phyloP scores from a whole-genome alignment of 371 early-diverging fungal genomes.

The Batrachochytrium dendrobatidis region DNA sequence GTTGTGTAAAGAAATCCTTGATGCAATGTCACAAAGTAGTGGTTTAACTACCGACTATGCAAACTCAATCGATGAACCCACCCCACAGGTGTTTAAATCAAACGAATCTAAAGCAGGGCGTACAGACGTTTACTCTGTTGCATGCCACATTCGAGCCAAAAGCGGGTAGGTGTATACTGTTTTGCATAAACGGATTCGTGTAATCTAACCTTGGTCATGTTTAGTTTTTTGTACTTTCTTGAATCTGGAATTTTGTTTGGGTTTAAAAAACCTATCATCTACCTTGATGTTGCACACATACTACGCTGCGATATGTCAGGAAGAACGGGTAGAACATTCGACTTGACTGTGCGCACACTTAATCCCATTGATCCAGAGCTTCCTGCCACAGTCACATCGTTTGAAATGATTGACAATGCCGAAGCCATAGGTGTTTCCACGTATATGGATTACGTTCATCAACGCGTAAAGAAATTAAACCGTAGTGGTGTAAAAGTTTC shows the following conservation, averaged over 20 bases:
- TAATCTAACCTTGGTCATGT: background rate
- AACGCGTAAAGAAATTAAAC: background rate
- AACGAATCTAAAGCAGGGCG: no score
- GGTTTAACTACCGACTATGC: no score
- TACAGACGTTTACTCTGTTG: no score
- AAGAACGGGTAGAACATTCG: conserved; percentile 52
- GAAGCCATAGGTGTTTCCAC: conserved; percentile 43
- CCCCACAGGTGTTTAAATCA: no score
- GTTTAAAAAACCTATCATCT: conserved; percentile 51
- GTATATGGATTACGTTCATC: conserved; percentile 24
- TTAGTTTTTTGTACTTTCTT: conserved; percentile 42
- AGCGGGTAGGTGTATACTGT: conserved; percentile 10
- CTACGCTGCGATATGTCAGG: conserved; percentile 30
- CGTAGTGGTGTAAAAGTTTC: conserved; percentile 4
- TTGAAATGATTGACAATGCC: conserved; percentile 51
- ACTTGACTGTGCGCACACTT: conserved; percentile 26
- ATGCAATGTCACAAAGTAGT: no score
- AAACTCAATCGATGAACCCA: no score
- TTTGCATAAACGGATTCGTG: no score
- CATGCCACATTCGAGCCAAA: conserved; percentile 11
- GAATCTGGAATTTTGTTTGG: conserved; percentile 53
- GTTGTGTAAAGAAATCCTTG: no score
- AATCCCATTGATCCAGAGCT: conserved; percentile 11
- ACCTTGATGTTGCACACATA: conserved; percentile 36
- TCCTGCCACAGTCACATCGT: conserved; percentile 12